Base-by-base conservation (phyloP, 441 rosid genomes). In the Lepidium campestre region DNA sequence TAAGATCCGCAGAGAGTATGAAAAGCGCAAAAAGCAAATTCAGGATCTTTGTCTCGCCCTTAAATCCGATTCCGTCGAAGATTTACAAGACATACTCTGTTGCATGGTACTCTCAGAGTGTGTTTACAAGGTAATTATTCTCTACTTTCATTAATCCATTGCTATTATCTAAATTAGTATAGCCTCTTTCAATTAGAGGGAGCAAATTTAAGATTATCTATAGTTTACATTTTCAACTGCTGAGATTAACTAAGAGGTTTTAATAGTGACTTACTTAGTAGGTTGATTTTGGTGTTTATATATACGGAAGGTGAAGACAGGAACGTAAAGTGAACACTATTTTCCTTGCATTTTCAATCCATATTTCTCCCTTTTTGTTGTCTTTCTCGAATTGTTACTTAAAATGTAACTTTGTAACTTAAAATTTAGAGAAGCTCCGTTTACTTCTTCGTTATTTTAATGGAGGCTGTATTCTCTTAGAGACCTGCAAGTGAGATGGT, bases 51-150 rank as follows among this genome's bases (percentile, higher is more conserved):
- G 93, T 58, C 76, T 37, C 67, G 89, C 91, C 34, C 79, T 87
- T 48, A 86, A 91, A 79, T 96, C 89, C 2, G 99, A 86, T 9
- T 91, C 99, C 3, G 73, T 90, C 47, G 73, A 93, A 13, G 99
- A 93, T 53, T 80, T 91, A 69, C 97, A 89, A 74, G 99, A 91
- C 62, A 81, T 93, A 27, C 91, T 93, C 75, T 91, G 99, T 64
- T 93, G 95, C 85, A 89, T 93, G 99, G 93, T 93, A 53, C 88
- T 91, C 46, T 84, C 97, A 10, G 97, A 91, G 80, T 93, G 97
- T 78, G 99, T 89, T 55, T 93, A 91, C 73, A 93, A 93, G 95
- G 97, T 88, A 23, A 36, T 3, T 81, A 41, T 5, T 45, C 36
- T 8, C 15, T 34, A 32, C 46, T 34, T 56, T 17, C 18, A 2